Evolutionary conservation across 768 basidiomycete genomes (phyloP), one percentile per base, ranked within the genome.

Genomic region (Stropharia rugosoannulata): DNA sequence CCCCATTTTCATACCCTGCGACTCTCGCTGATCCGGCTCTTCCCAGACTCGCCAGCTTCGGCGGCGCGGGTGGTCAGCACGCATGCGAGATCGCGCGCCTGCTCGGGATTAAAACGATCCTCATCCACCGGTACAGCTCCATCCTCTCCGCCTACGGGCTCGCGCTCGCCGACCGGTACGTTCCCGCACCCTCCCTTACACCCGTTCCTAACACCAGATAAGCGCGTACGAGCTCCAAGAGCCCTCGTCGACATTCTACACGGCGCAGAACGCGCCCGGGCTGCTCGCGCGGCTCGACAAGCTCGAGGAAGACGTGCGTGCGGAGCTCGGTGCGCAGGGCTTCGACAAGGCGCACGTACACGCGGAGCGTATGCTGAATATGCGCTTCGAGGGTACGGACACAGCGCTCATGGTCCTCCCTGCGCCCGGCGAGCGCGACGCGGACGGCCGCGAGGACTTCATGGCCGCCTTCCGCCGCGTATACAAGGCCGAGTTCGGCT

Each of bases 131-230:
- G 19, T 93, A 95, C 68, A 95, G 92, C 51, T 96, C 94, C 5
- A 91, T 98, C 52, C 75, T 98, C 3, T 95, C 93, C 1, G 95
- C 95, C 0, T 98, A 95, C 62, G 95, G 95, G 0, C 83, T 97
- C n/a, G 92, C 93, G 7, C 78, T 95, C 8, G 93, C 94, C 3
- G 93, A 96, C 69, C 76, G 81, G 80, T 80, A 57, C 11, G 70
- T 54, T 22, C 18, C 19, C 22, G 6, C 35, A 49, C 8, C 15
- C 38, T 44, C 16, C 36, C 18, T n/a, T 18, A 42, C 27, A 44
- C 13, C 5, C 41, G 36, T 32, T 2, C 36, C 57, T 8, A 5
- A 6, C 8, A 27, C 15, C 58, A 7, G n/a, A 22, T 7, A 54
- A 93, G 93, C 5, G 93, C 87, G 4, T 87, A 80, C 64, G 95